Evolutionary conservation across 331 rosid genomes (phyloP), one percentile per base, ranked within the genome.

Genomic region (Prunus yedoensis): DNA sequence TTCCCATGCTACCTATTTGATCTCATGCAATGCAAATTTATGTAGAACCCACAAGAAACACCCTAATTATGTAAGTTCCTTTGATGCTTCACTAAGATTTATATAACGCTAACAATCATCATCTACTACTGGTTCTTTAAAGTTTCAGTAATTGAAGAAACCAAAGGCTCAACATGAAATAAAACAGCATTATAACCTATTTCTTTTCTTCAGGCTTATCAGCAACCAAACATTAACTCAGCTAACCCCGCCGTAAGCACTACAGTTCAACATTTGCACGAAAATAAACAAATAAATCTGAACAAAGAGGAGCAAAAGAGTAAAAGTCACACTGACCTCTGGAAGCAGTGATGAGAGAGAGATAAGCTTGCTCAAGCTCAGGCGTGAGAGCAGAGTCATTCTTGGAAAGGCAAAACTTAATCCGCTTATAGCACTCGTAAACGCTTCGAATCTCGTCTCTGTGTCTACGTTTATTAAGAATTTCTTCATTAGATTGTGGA

Each of bases 401-500:
- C 64, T 73, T 84, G 2, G 89, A 80, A 25, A 87, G 78, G 73
- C 77, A 78, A 53, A 83, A 80, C 81, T 79, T 85, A 57, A 87
- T 85, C 49, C 89, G 80, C 80, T 82, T 87, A 59, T 85, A 85
- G 76, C 87, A 87, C 28, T 83, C 87, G 68, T 85, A 85, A 50
- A 87, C 87, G 64, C 80, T 73, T 58, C 91, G 84, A 83, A 87
- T 87, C 64, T 85, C 91, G n/a, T 82, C 89, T 47, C 78, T 81
- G 81, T 87, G 77, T 62, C 85, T 85, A 51, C 87, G 79, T 51
- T 76, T 82, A 60, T 53, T 32, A 21, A 82, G 78, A 68, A 85
- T 65, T 64, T 87, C 91, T 5, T 83, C 87, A 47, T 79, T 80
- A 18, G 84, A 80, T 3, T 77, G 77, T 15, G 87, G 80, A 66